Base-by-base conservation (phyloP, 345 rosid species). In the Hibiscus syriacus region DNA sequence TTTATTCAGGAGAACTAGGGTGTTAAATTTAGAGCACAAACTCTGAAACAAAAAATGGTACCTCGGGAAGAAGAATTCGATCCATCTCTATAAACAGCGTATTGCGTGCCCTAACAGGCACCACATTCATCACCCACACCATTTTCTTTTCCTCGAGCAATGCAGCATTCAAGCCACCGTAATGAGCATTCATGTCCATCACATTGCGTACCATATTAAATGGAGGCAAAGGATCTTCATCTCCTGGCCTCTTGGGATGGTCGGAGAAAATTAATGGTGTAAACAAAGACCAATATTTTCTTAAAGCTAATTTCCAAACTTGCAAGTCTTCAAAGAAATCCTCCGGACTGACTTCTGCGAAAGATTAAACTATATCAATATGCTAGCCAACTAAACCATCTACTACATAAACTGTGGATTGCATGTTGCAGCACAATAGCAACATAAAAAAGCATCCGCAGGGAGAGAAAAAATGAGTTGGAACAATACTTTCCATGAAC, bases 161-260 rank as follows among this genome's bases (percentile, higher is more conserved):
- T 30, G 96, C 99, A 23, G 84, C 73, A 82, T 89, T 89, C 46
- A 94, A 75, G 38, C 87, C 90, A 61, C 99, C 99, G 60, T 83
- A 92, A 73, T 76, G 90, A 78, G 98, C 97, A 81, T 85, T 89
- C 98, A 94, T 89, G 81, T 92, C 99, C 97, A 94, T 91, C 61
- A 86, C 99, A 79, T 94, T 94, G 57, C 98, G 96, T 68, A 94
- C 75, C 98, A 94, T 88, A 82, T 94, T 87, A 73, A 80, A 94
- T 50, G 99, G 99, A 14, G 98, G 97, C 65, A 86, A 80, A 22
- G 98, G 99, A 73, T 89, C 99, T 77, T 94, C 98, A 82, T 91
- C 99, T 1, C 97, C 99, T 0, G 96, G 99, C 78, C 99, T 89
- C 79, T 94, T 94, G 7, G 99, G 99, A 75, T 94, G 99, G 82